Conservation (phyloP, 2,329 filamentous ascomycete genomes). For the Epichloe coenophiala region DNA sequence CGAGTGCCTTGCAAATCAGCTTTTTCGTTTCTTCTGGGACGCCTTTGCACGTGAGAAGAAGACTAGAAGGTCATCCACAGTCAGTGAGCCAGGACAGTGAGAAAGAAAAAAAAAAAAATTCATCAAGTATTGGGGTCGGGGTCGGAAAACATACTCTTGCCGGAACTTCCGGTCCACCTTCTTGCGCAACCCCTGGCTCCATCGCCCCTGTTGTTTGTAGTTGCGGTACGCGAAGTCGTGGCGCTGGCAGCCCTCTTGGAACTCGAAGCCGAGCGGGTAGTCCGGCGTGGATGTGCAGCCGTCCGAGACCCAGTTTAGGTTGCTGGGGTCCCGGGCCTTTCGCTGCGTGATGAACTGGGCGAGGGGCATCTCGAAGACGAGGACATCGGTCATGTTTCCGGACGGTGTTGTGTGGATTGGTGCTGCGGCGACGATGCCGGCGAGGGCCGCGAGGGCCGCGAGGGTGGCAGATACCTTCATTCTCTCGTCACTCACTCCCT, state of each 20-base stretch:
- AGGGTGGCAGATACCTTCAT: too few species aligned
- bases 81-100: too few species aligned
- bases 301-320: constrained; percentile 12
- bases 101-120: too few species aligned
- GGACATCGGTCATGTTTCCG: constrained; percentile 7
- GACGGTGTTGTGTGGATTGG: background rate
- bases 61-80: too few species aligned
- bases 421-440: too few species aligned
- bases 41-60: rapidly evolving
- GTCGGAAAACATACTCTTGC: too few species aligned
- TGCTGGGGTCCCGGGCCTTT: constrained; percentile 14
- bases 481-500: too few species aligned
- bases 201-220: constrained; percentile 20
- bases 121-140: too few species aligned
- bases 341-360: constrained; percentile 7
- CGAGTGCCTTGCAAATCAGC: too few species aligned
- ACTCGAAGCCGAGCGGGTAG: constrained; percentile 14
- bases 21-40: rapidly evolving
- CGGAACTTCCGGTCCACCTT: too few species aligned
- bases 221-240: constrained; percentile 16
- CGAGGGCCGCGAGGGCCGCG: too few species aligned
- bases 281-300: constrained; percentile 13
- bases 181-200: rapidly evolving
- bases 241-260: constrained; percentile 11
- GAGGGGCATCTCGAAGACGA: constrained; percentile 5